Evolutionary conservation across 2,329 filamentous ascomycete genomes (phyloP), one percentile per base, ranked within the genome.

Genomic region (Sporothrix sp.): DNA sequence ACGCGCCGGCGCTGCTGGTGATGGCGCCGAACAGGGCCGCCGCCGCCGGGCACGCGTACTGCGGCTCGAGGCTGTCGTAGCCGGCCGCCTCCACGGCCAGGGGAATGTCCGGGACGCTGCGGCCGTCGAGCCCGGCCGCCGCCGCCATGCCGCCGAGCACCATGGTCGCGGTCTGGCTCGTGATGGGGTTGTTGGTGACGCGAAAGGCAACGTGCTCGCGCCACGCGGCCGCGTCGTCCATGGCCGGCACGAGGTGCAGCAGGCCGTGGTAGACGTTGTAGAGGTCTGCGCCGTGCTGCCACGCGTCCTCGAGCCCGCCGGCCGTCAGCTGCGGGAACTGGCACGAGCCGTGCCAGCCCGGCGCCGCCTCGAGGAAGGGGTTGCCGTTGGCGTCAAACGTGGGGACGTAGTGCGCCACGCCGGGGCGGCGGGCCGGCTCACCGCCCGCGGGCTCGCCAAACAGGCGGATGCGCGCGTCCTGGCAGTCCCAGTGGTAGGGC

Each of bases 151-250:
- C 87, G 51, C 75, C 70, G 50, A 88, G 73, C 7, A 91, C 64
- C 78, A 87, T 87, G 51, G 82, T 78, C 10, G 84, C 85, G 14
- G 91, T 86, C 65, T 93, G 84, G 59, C 79, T 84, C 2, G 87
- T 93, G 60, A 94, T 91, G 46, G 81, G 73, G 65, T 93, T 93
- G 63, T 86, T 86, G 0, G 87, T 90, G 10, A 91, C 85, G 48
- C 86, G 76, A 65, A 83, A 91, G 44, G 65, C 66, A 30, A 86
- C 71, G 14, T 69, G 70, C 8, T 58, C 56, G 4, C 59, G 56
- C 68, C 70, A 72, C 25, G 72, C 62, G 11, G 65, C 57, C 4
- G 35, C 44, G 6, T 28, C 45, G 27, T 68, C 60, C 18, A 59
- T 54, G 33, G 72, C 65, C 3, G 86, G 86, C 1, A 93, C 68